These are phyloP conservation scores for Elsinoe necatrix DNA, from an alignment of 2,329 filamentous ascomycete species.

Conservation along the genomic window DNA sequence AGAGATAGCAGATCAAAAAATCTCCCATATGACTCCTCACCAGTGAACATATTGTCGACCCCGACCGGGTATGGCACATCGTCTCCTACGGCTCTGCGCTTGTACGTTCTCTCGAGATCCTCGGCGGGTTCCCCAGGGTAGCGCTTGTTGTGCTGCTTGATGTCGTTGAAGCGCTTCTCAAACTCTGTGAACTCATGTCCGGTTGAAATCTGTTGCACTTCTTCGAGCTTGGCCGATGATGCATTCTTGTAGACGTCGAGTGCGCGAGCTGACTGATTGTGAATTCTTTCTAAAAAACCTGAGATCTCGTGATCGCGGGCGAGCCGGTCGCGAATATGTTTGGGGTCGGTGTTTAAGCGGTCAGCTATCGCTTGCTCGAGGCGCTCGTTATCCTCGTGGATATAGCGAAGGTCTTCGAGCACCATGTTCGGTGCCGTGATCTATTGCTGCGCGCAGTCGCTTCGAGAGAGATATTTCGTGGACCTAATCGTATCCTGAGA, in stretches of 20 bases:
- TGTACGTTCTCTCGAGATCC: conserved; percentile 89
- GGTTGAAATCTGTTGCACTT: conserved; percentile 74
- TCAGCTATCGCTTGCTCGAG: conserved; percentile 91
- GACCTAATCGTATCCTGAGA: not conserved
- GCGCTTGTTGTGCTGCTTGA: conserved; percentile 79
- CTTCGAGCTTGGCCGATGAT: conserved; percentile 61
- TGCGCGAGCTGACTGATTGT: conserved; percentile 72
- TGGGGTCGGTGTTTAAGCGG: conserved; percentile 78
- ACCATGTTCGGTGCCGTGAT: conserved; percentile 48
- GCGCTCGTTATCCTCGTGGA: conserved; percentile 94
- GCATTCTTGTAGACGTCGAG: conserved; percentile 77
- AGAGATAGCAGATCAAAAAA: conserved; percentile 80
- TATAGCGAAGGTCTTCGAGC: conserved; percentile 83
- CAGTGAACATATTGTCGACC: conserved; percentile 87
- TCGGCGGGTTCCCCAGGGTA: conserved; percentile 94
- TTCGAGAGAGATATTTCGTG: too few relatives aligned
- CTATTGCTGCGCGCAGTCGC: not conserved
- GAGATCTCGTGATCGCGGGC: conserved; percentile 87
- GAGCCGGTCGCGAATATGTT: conserved; percentile 79
- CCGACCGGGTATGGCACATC: conserved; percentile 52
- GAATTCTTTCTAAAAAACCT: conserved; percentile 77
- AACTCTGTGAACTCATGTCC: conserved; percentile 88
- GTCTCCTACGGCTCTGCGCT: conserved; percentile 57
- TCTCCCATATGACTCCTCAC: conserved; percentile 86
- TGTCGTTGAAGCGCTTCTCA: conserved; percentile 70